A percentile compares a stretch with the other conserved stretches of the same genome.
Conservation (phyloP, 2,329 filamentous ascomycete genomes). For the Xylogone sp. region DNA sequence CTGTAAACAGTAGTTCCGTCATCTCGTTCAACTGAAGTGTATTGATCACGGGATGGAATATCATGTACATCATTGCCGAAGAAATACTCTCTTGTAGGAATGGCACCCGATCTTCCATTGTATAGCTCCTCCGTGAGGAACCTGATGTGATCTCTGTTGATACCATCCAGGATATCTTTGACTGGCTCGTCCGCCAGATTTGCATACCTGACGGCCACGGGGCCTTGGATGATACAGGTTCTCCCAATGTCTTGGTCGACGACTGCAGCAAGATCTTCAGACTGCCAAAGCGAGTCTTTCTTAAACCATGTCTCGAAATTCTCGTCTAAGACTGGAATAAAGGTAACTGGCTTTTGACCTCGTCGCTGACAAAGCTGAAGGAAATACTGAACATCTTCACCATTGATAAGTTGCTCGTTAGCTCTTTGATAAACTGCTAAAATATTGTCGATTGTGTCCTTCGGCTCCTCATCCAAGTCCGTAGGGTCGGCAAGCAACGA, state of each 20-base stretch:
- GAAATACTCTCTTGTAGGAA: too few relatives aligned
- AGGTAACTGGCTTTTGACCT: conserved; percentile 90
- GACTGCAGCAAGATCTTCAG: conserved; percentile 89
- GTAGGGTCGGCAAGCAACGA: conserved; percentile 70
- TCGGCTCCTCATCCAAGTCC: conserved; percentile 73
- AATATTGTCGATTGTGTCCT: conserved; percentile 68
- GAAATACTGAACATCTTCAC: conserved; percentile 95
- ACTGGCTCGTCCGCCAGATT: conserved; percentile 85
- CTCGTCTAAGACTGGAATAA: conserved; percentile 86
- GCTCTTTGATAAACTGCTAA: conserved; percentile 80
- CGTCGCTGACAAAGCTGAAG: conserved; percentile 81
- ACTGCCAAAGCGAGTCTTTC: conserved; percentile 98
- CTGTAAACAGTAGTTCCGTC: too few relatives aligned
- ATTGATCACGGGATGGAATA: too few relatives aligned
- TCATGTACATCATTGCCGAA: too few relatives aligned
- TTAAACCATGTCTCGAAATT: conserved; percentile 99
- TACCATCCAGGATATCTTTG: conserved; percentile 83
- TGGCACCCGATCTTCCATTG: too few relatives aligned
- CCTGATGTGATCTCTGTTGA: too few relatives aligned
- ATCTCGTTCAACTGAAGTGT: too few relatives aligned
- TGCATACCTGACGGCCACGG: conserved; percentile 84
- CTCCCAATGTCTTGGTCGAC: conserved; percentile 90
- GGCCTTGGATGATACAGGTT: conserved; percentile 91
- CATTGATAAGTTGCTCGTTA: conserved; percentile 84
- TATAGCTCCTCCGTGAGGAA: too few relatives aligned